Conservation (phyloP, 192 early-diverging fungal genomes). For the Entomortierella chlamydospora region DNA sequence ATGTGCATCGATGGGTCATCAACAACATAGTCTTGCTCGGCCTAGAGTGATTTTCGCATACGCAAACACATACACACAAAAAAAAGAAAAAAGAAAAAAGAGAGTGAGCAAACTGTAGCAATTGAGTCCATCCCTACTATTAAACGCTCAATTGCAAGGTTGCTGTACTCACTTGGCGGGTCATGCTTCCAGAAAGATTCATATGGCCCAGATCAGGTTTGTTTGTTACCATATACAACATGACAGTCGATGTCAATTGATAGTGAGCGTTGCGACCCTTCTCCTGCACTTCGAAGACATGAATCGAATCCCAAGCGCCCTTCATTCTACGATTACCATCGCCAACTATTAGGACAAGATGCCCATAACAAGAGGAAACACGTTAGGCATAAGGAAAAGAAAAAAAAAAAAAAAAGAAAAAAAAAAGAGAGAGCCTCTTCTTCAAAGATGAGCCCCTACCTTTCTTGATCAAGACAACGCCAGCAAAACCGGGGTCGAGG, state of each 20-base stretch:
- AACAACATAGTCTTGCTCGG: constrained; percentile 84
- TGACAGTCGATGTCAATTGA: constrained; percentile 96
- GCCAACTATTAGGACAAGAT: constrained; percentile 58
- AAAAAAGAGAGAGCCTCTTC: constrained; percentile 3
- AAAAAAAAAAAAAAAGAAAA: neutral
- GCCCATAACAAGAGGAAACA: no score
- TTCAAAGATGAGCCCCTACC: no score
- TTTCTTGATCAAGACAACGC: constrained; percentile 96
- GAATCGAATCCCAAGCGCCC: constrained; percentile 98
- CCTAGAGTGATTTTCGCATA: constrained; percentile 56
- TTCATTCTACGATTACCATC: constrained; percentile 78
- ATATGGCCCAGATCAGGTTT: constrained; percentile 74
- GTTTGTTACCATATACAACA: constrained; percentile 90
- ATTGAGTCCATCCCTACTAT: no score
- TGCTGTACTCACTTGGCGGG: constrained; percentile 73
- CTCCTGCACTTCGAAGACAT: constrained; percentile 93
- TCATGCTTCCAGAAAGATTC: constrained; percentile 93
- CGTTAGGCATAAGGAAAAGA: constrained; percentile 1
- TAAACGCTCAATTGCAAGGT: neutral
- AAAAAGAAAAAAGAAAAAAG: neutral
- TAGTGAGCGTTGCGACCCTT: constrained; percentile 89
- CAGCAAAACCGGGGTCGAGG: constrained; percentile 87
- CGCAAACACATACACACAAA: no score
- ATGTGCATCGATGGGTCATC: constrained; percentile 86
- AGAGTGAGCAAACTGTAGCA: neutral